Evolutionary conservation across 345 rosid genomes (phyloP).

Genomic region (Citrus sinensis): DVS_A1.0 CM039168.1:22800501-22801000

Average conservation of each 20-base stretch:
- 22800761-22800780: background rate
- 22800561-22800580: background rate
- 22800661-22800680: background rate
- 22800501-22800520: background rate
- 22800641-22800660: background rate
- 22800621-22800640: background rate
- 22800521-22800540: background rate
- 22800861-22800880: background rate
- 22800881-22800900: background rate
- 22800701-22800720: background rate
- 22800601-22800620: background rate
- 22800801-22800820: background rate
- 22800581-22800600: background rate
- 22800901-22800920: background rate
- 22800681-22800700: background rate
- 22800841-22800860: too few species aligned
- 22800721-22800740: background rate
- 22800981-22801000: background rate
- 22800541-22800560: background rate
- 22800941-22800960: background rate
- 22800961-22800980: background rate
- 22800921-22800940: background rate
- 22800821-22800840: too few species aligned
- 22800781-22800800: background rate
- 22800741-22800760: background rate